These are phyloP conservation scores for Xylaria cubensis DNA, from an alignment of 495 filamentous ascomycete genomes.

Conservation along the genomic window DNA sequence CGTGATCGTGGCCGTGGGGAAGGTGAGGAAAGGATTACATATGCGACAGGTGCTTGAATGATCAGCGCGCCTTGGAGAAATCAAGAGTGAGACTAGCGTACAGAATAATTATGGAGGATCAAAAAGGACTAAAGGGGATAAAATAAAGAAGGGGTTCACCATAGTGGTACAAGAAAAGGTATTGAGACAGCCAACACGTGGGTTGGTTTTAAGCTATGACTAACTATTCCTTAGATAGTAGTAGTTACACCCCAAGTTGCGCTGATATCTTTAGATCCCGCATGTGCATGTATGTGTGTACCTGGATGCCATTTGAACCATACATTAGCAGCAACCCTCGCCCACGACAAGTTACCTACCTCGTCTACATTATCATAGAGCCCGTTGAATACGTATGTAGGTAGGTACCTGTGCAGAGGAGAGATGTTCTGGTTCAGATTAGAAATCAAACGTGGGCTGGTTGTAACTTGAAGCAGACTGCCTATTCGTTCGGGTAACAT, in stretches of 20 bases:
- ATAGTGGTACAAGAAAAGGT: background rate
- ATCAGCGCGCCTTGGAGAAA: constrained; percentile 9
- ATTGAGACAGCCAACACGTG: constrained; percentile 23
- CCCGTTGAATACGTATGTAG: background rate
- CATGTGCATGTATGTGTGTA: constrained; percentile 9
- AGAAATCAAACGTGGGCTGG: constrained; percentile 11
- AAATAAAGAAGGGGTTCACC: constrained; percentile 4
- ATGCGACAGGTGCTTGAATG: constrained; percentile 13
- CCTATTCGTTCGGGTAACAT: constrained; percentile 24
- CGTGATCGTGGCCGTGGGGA: background rate
- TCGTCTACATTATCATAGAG: background rate
- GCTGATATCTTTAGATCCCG: constrained; percentile 21
- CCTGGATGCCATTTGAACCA: background rate
- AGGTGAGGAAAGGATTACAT: constrained; percentile 12
- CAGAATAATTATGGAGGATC: background rate
- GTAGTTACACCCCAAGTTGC: background rate
- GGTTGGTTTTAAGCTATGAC: constrained; percentile 17
- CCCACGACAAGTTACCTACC: background rate
- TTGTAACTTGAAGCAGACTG: constrained; percentile 6
- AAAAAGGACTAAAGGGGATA: background rate
- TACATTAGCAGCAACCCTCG: background rate
- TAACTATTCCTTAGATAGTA: background rate
- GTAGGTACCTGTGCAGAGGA: background rate
- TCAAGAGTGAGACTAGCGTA: constrained; percentile 5
- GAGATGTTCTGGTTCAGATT: constrained; percentile 12